A percentile compares a stretch with the other conserved stretches of the same genome.
Conservation (phyloP, 176 grass and related monocot species). For the Chrysopogon serrulatus region DNA sequence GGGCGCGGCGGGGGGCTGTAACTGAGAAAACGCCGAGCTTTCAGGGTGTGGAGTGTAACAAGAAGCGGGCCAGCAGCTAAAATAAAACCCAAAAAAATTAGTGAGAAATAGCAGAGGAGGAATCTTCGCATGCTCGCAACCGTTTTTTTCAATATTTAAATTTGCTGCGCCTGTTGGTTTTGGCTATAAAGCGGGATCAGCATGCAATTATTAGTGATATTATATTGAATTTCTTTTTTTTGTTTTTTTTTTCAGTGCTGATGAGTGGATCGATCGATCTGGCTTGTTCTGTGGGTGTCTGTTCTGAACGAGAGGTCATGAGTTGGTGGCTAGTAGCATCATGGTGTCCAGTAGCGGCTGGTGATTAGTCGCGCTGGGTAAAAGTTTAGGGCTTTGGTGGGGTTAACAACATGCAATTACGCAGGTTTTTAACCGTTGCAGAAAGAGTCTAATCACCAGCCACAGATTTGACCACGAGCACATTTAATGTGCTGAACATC, state of each 20-base stretch:
- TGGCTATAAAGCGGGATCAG: not conserved
- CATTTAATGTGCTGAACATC: not conserved
- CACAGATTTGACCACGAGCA: not conserved
- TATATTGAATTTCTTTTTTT: not conserved
- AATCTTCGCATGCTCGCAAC: slow-evolving; percentile 24
- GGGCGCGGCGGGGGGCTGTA: not conserved
- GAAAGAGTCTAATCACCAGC: not conserved
- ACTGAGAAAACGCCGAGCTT: not conserved
- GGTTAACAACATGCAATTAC: not conserved
- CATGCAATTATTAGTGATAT: not conserved
- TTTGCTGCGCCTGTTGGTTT: not conserved
- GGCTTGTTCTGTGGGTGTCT: slow-evolving; percentile 15
- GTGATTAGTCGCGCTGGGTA: not conserved
- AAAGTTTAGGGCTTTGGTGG: not conserved
- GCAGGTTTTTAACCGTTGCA: not conserved
- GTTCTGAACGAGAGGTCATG: not conserved
- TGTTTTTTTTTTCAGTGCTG: not conserved
- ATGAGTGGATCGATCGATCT: slow-evolving; percentile 25
- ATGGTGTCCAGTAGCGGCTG: not conserved
- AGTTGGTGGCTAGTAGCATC: slow-evolving; percentile 13
- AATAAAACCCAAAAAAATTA: not conserved
- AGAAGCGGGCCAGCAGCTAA: not conserved
- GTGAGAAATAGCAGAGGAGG: too few relatives aligned
- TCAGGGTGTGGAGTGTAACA: not conserved
- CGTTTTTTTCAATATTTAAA: not conserved